Percentiles rank a stretch among this genome's conserved stretches.
Evolutionary conservation across 2,329 filamentous ascomycete species (phyloP).

Genomic region (Byssochlamys sp.): DNA sequence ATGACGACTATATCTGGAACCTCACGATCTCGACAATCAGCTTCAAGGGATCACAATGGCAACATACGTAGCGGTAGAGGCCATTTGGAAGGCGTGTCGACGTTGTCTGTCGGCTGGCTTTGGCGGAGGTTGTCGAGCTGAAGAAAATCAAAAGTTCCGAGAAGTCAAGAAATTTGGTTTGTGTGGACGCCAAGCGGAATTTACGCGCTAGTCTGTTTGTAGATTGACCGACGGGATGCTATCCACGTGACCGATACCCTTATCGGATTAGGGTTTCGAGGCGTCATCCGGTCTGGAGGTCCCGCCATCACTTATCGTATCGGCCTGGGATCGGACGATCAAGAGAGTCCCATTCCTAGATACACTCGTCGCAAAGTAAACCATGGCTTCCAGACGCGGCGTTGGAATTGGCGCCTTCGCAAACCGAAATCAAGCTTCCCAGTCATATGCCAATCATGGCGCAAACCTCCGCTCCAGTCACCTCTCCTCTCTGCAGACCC

Average conservation of each 20-base stretch:
- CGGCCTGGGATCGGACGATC: not conserved
- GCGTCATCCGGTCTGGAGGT: not conserved
- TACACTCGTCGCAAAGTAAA: not conserved
- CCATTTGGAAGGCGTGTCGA: conserved; percentile 46
- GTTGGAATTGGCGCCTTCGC: conserved; percentile 87
- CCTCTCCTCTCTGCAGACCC: conserved; percentile 75
- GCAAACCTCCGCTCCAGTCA: conserved; percentile 75
- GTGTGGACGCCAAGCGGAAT: conserved; percentile 19
- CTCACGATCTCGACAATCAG: conserved; percentile 38
- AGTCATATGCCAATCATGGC: conserved; percentile 85
- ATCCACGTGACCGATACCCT: conserved; percentile 10
- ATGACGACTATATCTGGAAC: conserved; percentile 67
- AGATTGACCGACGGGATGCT: conserved; percentile 4
- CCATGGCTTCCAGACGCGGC: conserved; percentile 46
- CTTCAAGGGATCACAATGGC: conserved; percentile 27
- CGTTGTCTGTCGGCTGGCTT: conserved; percentile 31
- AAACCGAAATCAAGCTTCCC: conserved; percentile 70
- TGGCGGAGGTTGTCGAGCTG: conserved; percentile 27
- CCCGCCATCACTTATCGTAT: not conserved
- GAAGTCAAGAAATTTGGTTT: conserved; percentile 22
- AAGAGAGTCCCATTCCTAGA: not conserved
- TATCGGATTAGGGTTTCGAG: conserved; percentile 13
- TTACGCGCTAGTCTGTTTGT: conserved; percentile 12
- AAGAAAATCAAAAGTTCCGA: conserved; percentile 16
- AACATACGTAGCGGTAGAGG: conserved; percentile 54